phyloP scores from a whole-genome alignment of 73 alveolate genomes.

The Paramecium biaurelia region DNA sequence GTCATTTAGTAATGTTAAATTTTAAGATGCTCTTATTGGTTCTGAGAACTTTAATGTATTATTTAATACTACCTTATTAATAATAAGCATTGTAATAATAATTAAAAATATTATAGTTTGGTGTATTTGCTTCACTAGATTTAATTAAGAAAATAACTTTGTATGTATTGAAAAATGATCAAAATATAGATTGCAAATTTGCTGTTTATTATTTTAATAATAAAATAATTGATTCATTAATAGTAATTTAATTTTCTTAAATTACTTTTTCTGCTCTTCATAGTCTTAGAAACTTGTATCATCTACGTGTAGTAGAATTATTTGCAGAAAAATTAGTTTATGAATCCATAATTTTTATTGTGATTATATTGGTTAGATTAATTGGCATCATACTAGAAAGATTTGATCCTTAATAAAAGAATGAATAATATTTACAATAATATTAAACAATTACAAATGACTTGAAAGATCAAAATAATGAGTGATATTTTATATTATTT shows the following conservation, averaged over 20 bases:
- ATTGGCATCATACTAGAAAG: not conserved
- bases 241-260: not conserved
- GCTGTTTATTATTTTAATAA: not conserved
- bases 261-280: not conserved
- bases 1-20: not conserved
- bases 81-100: not conserved
- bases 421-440: not conserved
- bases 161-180: not conserved
- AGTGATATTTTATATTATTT: not conserved
- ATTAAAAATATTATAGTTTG: not conserved
- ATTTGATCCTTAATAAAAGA: not conserved
- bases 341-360: not conserved
- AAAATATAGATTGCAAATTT: not conserved
- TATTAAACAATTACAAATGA: not conserved
- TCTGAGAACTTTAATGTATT: not conserved
- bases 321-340: not conserved
- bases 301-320: not conserved
- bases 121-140: not conserved
- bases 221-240: not conserved
- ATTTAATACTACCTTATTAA: not conserved
- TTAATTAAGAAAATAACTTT: not conserved
- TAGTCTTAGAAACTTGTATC: not conserved
- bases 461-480: not conserved
- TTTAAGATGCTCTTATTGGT: not conserved
- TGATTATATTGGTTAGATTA: not conserved